Conservation (phyloP, 345 rosid genomes). For the Laguncularia racemosa region DNA sequence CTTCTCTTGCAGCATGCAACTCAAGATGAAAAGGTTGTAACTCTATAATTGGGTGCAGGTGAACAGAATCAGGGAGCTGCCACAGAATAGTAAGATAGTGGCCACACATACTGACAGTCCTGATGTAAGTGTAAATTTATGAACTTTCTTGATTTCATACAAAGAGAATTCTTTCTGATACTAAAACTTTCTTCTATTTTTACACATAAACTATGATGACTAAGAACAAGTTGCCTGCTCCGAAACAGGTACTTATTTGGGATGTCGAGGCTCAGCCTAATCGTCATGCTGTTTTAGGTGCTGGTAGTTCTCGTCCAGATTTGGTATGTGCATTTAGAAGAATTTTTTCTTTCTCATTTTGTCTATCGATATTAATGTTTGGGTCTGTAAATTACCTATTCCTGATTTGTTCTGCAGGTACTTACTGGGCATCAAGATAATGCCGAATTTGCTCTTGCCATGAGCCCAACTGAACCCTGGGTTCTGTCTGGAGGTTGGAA, state of each 20-base stretch:
- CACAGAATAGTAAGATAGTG: constrained; percentile 56
- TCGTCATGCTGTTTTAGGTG: constrained; percentile 48
- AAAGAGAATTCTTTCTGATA: background rate
- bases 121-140: constrained; percentile 30
- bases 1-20: too few species aligned
- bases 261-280: constrained; percentile 59
- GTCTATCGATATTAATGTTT: background rate
- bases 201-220: background rate
- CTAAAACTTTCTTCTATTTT: background rate
- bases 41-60: constrained; percentile 27
- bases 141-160: background rate
- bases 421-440: constrained; percentile 55
- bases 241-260: constrained; percentile 52
- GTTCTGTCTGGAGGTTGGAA: constrained; percentile 59
- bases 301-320: constrained; percentile 45
- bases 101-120: constrained; percentile 70
- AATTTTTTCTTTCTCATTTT: background rate
- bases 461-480: constrained; percentile 51
- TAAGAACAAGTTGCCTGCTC: background rate
- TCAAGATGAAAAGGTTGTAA: too few species aligned
- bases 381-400: background rate
- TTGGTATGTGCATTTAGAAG: constrained; percentile 25
- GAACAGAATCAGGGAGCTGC: constrained; percentile 65
- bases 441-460: constrained; percentile 66
- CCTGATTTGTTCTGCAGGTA: constrained; percentile 28